Evolutionary conservation across 306 rosid genomes (phyloP).

Genomic region (Cajanus cajan): DNA sequence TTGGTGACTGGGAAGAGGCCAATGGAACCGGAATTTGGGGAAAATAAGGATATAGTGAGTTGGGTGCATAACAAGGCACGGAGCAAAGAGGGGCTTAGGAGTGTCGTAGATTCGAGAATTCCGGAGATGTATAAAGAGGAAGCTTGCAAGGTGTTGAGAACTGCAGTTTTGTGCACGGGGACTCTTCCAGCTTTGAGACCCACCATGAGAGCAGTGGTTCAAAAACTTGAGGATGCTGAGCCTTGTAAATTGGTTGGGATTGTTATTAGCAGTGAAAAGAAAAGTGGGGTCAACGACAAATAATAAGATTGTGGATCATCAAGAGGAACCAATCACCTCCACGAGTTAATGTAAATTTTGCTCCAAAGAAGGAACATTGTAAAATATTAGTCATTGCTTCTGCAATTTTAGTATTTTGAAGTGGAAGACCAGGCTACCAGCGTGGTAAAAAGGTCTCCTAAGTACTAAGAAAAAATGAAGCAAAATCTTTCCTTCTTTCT

Average conservation of each 20-base stretch:
- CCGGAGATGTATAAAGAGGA: conserved; percentile 60
- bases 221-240: conserved; percentile 73
- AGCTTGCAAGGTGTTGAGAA: conserved; percentile 62
- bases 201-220: conserved; percentile 83
- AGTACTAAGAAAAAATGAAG: neutral
- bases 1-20: conserved; percentile 81
- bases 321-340: neutral
- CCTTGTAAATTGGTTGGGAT: conserved; percentile 60
- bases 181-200: conserved; percentile 71
- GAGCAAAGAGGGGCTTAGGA: conserved; percentile 47
- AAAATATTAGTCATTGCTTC: conserved; percentile 2
- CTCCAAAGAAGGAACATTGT: neutral
- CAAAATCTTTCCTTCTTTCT: conserved; percentile 15
- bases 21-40: conserved; percentile 73
- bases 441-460: conserved; percentile 2
- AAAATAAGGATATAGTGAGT: conserved; percentile 71
- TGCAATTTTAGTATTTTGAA: neutral
- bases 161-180: conserved; percentile 67
- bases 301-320: neutral
- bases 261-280: conserved; percentile 36
- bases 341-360: conserved; percentile 24
- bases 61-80: conserved; percentile 65
- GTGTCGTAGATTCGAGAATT: conserved; percentile 58
- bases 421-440: neutral
- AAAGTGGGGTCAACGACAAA: conserved; percentile 19